Evolutionary conservation across 768 basidiomycete species (phyloP), one percentile per base, ranked within the genome.

Genomic region (Cyclocybe cylindracea): DNA sequence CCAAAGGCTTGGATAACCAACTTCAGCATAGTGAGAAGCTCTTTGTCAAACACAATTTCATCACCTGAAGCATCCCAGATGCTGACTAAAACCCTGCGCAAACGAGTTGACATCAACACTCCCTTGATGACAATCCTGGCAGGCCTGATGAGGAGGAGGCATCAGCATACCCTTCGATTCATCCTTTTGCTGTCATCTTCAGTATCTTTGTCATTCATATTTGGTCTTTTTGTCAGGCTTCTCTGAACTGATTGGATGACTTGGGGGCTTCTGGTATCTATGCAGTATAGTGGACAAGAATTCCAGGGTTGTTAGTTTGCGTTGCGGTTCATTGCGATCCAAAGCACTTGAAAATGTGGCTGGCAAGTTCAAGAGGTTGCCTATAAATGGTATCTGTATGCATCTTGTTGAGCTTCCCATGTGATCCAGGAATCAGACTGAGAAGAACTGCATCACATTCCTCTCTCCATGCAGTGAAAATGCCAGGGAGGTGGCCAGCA

Each of bases 291-390:
- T 73, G 72, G 24, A 58, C 59, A 44, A 71, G 54, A 11, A 71
- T 58, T 9, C 64, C 57, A 4, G 69, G 68, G 51, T 68, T 71
- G 1, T 63, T 56, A 5, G 70, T 67, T 3, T n/a, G n/a, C n/a
- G n/a, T n/a, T n/a, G n/a, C n/a, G 66, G 61, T 44, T 69, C 69
- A 4, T 40, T 48, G 39, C 70, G 71, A 39, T 55, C 66, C 10
- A 49, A 41, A 49, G 69, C 72, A 10, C 64, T 62, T 53, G 72
- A 73, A 42, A 70, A 69, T 7, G 61, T 63, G 2, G 64, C 60
- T 13, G n/a, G 70, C 70, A 33, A 70, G 66, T 2, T 64, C 47
- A 10, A 70, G 55, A 13, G 44, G 48, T 10, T 36, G 38, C 10
- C 37, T 48, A 39, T 46, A 19, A 31, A 42, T n/a, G 7, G 16